phyloP scores from a whole-genome alignment of 2,329 filamentous ascomycete genomes.

The Clonostachys rosea region DNA sequence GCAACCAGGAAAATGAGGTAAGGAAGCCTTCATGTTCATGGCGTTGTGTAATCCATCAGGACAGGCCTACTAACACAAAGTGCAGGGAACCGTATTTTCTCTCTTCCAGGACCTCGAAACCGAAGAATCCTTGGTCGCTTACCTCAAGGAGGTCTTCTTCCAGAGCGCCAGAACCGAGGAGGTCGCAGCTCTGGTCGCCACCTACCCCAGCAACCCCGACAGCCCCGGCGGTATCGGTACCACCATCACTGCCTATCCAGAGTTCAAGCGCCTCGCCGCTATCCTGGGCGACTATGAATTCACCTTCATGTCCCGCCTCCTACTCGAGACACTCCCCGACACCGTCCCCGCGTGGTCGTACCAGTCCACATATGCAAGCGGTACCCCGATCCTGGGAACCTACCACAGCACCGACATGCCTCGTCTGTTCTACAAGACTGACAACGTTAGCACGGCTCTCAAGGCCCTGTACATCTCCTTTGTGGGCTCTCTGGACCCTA shows the following conservation, averaged over 20 bases:
- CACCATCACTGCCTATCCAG: constrained; percentile 57
- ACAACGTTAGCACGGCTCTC: constrained; percentile 39
- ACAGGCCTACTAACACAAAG: too few relatives aligned
- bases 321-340: constrained; percentile 35
- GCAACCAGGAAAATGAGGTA: constrained; percentile 59
- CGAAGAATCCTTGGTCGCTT: constrained; percentile 42
- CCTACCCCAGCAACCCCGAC: constrained; percentile 52
- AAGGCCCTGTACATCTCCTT: constrained; percentile 56
- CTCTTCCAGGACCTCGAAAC: constrained; percentile 58
- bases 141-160: constrained; percentile 49
- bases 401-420: constrained; percentile 57
- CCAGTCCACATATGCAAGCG: constrained; percentile 53
- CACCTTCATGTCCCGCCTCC: constrained; percentile 24
- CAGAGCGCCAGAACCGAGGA: constrained; percentile 22
- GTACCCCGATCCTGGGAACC: constrained; percentile 56
- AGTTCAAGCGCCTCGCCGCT: constrained; percentile 60
- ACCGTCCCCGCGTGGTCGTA: constrained; percentile 55
- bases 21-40: too few relatives aligned
- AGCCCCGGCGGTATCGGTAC: constrained; percentile 55
- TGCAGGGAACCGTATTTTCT: constrained; percentile 51
- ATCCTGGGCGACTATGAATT: constrained; percentile 60
- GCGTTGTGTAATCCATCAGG: too few relatives aligned
- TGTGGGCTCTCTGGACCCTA: constrained; percentile 52
- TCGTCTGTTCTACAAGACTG: constrained; percentile 45
- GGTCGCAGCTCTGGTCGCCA: constrained; percentile 42